These are phyloP conservation scores for Fusarium redolens DNA, from an alignment of 2,329 filamentous ascomycete species.

Conservation along the genomic window DNA sequence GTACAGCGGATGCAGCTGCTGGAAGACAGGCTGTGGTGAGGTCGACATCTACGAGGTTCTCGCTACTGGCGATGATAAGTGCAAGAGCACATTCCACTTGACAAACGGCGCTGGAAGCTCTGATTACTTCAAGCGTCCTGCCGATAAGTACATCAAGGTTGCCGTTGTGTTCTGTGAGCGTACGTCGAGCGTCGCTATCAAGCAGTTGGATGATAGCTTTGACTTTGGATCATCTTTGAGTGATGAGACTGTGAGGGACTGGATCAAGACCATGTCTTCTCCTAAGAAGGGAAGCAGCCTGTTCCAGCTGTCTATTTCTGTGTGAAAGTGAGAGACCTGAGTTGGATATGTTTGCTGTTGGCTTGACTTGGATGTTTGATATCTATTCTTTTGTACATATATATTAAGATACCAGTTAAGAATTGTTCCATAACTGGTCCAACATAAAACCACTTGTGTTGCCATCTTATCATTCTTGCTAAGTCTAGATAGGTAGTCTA, in stretches of 20 bases:
- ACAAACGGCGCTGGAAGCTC: constrained; percentile 72
- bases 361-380: neutral
- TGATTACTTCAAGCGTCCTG: constrained; percentile 78
- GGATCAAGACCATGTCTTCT: constrained; percentile 44
- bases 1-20: constrained; percentile 80
- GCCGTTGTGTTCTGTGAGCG: constrained; percentile 70
- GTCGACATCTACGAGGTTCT: constrained; percentile 81
- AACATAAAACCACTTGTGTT: neutral
- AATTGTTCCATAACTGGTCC: neutral
- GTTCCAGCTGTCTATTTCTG: constrained; percentile 32
- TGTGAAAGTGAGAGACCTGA: neutral
- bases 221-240: constrained; percentile 56
- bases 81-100: constrained; percentile 77
- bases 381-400: constrained; percentile 24
- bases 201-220: constrained; percentile 58
- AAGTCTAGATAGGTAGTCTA: neutral
- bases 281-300: constrained; percentile 36
- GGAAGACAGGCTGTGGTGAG: constrained; percentile 76
- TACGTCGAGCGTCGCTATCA: constrained; percentile 65
- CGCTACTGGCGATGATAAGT: constrained; percentile 69
- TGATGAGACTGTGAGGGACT: constrained; percentile 52
- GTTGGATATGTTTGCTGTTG: neutral
- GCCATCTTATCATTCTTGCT: neutral
- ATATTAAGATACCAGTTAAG: constrained; percentile 20
- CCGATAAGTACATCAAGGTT: constrained; percentile 68